phyloP scores from a whole-genome alignment of 768 basidiomycete genomes.

The Leccinum arenicola region DNA sequence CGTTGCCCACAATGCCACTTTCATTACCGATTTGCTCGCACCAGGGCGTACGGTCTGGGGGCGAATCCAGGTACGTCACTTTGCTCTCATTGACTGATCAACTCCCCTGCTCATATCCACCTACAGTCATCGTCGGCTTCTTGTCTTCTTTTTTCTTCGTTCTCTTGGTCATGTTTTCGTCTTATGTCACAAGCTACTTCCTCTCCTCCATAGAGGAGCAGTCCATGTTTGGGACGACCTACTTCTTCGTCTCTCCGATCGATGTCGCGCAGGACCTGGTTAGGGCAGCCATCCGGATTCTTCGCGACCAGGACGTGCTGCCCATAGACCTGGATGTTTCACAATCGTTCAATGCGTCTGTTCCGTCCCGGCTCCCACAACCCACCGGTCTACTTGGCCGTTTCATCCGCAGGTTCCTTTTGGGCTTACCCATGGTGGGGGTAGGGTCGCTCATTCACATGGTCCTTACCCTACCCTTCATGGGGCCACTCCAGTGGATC shows the following conservation, averaged over 20 bases:
- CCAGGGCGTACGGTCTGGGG: slow-evolving; percentile 65
- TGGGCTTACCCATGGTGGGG: slow-evolving; percentile 77
- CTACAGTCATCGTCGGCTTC: slow-evolving; percentile 59
- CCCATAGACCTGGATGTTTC: slow-evolving; percentile 26
- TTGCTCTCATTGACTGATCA: slow-evolving; percentile 2
- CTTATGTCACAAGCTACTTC: slow-evolving; percentile 67
- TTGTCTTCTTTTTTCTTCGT: slow-evolving; percentile 64
- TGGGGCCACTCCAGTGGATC: slow-evolving; percentile 68
- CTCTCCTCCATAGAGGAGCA: slow-evolving; percentile 60
- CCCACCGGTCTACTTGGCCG: slow-evolving; percentile 49
- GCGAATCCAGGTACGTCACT: slow-evolving; percentile 63
- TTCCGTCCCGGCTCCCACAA: slow-evolving; percentile 21
- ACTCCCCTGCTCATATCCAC: slow-evolving; percentile 12
- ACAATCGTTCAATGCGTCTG: slow-evolving; percentile 14
- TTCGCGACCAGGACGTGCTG: slow-evolving; percentile 53
- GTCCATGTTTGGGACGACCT: slow-evolving; percentile 33
- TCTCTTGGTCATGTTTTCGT: slow-evolving; percentile 61
- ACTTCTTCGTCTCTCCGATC: slow-evolving; percentile 49
- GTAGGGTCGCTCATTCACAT: slow-evolving; percentile 74
- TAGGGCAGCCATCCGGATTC: slow-evolving; percentile 57
- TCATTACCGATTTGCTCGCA: slow-evolving; percentile 73
- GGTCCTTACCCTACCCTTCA: slow-evolving; percentile 59
- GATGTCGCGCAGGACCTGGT: slow-evolving; percentile 61
- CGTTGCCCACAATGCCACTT: slow-evolving; percentile 79
- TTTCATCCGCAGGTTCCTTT: slow-evolving; percentile 66